phyloP scores from a whole-genome alignment of 1,284 basidiomycete species.

The Rhodotorula mucilaginosa region DNA sequence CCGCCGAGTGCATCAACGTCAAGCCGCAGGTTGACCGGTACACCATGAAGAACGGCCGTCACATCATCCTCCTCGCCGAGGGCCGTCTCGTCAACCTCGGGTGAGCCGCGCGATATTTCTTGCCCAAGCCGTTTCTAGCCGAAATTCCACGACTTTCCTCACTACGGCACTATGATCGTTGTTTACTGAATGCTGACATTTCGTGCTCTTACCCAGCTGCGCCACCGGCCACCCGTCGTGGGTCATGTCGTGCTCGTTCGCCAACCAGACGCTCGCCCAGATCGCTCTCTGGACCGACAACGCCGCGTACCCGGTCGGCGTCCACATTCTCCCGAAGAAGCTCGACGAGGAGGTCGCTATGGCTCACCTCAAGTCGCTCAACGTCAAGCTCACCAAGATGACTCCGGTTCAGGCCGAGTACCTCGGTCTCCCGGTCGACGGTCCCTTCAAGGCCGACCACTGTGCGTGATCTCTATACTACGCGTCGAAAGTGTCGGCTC shows the following conservation, averaged over 20 bases:
- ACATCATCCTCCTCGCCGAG: slow-evolving; percentile 96
- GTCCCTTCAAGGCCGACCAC: slow-evolving; percentile 61
- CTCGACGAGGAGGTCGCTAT: slow-evolving; percentile 97
- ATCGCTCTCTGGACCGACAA: slow-evolving; percentile 92
- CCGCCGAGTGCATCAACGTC: slow-evolving; percentile 80
- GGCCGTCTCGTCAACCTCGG: slow-evolving; percentile 99
- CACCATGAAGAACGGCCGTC: slow-evolving; percentile 85
- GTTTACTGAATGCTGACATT: not conserved
- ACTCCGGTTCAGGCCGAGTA: slow-evolving; percentile 77
- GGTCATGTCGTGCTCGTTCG: slow-evolving; percentile 99
- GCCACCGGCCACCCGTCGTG: slow-evolving; percentile 59
- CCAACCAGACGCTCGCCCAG: slow-evolving; percentile 98
- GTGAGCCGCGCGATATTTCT: slow-evolving; percentile 54
- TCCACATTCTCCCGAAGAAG: slow-evolving; percentile 95
- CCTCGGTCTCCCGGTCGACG: slow-evolving; percentile 74
- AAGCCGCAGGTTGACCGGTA: slow-evolving; percentile 99
- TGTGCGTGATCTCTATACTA: slow-evolving; percentile 43
- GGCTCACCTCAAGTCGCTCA: slow-evolving; percentile 68
- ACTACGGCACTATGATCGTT: not conserved
- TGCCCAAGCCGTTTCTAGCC: not conserved
- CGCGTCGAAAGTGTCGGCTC: too few relatives aligned
- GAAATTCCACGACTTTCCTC: not conserved
- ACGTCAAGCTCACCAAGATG: slow-evolving; percentile 67
- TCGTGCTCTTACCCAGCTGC: slow-evolving; percentile 13
- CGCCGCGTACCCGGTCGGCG: slow-evolving; percentile 85